Percentiles rank a stretch among this genome's conserved stretches.
phyloP scores from a whole-genome alignment of 1,284 basidiomycete species.

The Kwoniella shivajii region DNA sequence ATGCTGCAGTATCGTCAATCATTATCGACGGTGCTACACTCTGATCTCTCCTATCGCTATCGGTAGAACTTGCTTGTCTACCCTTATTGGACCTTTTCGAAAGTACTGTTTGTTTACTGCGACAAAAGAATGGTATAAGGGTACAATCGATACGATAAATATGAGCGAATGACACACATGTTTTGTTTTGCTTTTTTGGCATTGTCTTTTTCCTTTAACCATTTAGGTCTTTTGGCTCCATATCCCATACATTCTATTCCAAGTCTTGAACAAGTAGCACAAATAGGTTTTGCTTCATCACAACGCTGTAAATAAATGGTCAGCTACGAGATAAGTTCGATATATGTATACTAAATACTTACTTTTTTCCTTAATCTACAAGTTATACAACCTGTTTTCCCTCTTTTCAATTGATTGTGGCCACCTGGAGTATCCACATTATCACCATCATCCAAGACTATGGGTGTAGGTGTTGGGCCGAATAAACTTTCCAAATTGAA shows the following conservation, averaged over 20 bases:
- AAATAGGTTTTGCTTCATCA: conserved; percentile 22
- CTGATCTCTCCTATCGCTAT: no score
- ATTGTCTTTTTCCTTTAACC: conserved; percentile 22
- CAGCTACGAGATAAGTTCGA: background rate
- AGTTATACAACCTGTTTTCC: conserved; percentile 25
- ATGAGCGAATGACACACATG: conserved; percentile 10
- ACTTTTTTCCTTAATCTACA: conserved; percentile 25
- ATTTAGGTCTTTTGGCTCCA: conserved; percentile 22
- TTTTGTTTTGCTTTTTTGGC: conserved; percentile 16
- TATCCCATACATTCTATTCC: conserved; percentile 29
- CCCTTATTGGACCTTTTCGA: background rate
- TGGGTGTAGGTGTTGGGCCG: background rate
- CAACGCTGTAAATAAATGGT: conserved; percentile 9
- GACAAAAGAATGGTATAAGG: background rate
- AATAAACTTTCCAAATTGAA: background rate
- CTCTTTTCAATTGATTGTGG: no score
- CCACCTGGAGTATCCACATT: no score
- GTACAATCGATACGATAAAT: background rate
- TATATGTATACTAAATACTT: background rate
- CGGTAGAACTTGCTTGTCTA: background rate
- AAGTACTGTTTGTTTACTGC: conserved; percentile 15
- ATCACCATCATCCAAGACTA: background rate
- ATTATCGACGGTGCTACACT: no score
- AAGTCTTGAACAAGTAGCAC: conserved; percentile 19
- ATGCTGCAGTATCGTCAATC: no score